Evolutionary conservation across 495 filamentous ascomycete genomes (phyloP).

Genomic region (Cairneyella variabilis): DNA sequence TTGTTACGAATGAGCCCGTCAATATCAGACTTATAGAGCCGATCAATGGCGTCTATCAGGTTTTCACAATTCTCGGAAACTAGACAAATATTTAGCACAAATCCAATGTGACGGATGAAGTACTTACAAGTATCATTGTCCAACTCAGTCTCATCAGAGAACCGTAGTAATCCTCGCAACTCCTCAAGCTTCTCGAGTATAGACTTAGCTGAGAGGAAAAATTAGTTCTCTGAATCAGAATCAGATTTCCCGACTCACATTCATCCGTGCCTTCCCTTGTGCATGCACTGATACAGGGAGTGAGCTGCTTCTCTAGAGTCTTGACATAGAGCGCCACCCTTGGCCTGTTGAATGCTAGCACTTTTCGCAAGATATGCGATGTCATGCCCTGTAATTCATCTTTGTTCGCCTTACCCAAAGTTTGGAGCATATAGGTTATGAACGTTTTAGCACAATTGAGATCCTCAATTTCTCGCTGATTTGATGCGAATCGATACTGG

Average conservation of each 20-base stretch:
- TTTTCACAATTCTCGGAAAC: constrained; percentile 5
- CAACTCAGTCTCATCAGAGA: not conserved
- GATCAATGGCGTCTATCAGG: not conserved
- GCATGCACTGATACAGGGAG: constrained; percentile 6
- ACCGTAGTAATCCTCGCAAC: not conserved
- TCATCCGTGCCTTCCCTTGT: not conserved
- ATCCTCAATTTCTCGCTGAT: constrained; percentile 3
- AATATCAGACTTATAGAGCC: not conserved
- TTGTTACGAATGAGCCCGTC: not conserved
- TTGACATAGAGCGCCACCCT: not conserved
- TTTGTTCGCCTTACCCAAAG: not conserved
- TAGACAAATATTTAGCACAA: not conserved
- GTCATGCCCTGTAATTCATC: not conserved
- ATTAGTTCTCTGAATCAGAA: not conserved
- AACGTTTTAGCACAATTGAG: constrained; percentile 1
- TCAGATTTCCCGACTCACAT: not conserved
- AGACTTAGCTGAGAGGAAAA: not conserved
- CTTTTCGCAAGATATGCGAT: constrained; percentile 7
- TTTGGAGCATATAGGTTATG: constrained; percentile 2
- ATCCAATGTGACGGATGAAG: not conserved
- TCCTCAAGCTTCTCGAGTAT: constrained; percentile 3
- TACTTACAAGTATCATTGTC: constrained; percentile 9
- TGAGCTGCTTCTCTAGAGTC: not conserved
- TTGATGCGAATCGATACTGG: constrained; percentile 25
- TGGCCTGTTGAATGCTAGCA: not conserved